These are phyloP conservation scores for Dioszegia aurantiaca DNA, from an alignment of 768 basidiomycete genomes.

Conservation along the genomic window DNA sequence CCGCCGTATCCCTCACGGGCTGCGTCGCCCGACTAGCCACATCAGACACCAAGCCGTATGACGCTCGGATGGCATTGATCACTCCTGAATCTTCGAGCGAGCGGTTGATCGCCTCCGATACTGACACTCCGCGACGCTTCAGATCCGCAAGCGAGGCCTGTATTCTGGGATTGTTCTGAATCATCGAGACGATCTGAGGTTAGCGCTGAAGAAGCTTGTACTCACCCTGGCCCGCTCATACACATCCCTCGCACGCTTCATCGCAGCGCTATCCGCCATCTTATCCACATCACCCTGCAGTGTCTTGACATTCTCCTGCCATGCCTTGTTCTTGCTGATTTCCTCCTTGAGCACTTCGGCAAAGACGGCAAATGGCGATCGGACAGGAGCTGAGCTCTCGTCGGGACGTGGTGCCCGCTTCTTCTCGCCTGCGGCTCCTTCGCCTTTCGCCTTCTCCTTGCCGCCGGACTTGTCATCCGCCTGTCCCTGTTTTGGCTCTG, in stretches of 20 bases:
- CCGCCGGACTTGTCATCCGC: neutral
- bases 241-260: conserved; percentile 84
- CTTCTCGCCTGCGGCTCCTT: conserved; percentile 14
- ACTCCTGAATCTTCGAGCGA: conserved; percentile 92
- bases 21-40: conserved; percentile 87
- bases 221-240: conserved; percentile 91
- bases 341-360: conserved; percentile 92
- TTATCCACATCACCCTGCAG: conserved; percentile 97
- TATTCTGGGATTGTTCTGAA: conserved; percentile 90
- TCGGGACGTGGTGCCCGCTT: conserved; percentile 23
- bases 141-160: conserved; percentile 91
- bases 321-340: conserved; percentile 84
- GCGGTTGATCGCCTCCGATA: conserved; percentile 84
- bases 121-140: conserved; percentile 65
- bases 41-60: conserved; percentile 77
- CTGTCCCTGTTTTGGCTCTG: neutral
- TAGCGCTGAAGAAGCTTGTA: conserved; percentile 40
- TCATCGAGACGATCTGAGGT: conserved; percentile 77
- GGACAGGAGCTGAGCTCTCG: conserved; percentile 32
- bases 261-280: conserved; percentile 90
- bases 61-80: conserved; percentile 81
- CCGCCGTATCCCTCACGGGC: conserved; percentile 91
- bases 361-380: conserved; percentile 94
- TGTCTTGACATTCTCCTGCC: conserved; percentile 95
- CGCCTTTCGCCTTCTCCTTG: conserved; percentile 12